phyloP scores from a whole-genome alignment of 805 yeast genomes.

The Ogataea nitratoaversa region DNA sequence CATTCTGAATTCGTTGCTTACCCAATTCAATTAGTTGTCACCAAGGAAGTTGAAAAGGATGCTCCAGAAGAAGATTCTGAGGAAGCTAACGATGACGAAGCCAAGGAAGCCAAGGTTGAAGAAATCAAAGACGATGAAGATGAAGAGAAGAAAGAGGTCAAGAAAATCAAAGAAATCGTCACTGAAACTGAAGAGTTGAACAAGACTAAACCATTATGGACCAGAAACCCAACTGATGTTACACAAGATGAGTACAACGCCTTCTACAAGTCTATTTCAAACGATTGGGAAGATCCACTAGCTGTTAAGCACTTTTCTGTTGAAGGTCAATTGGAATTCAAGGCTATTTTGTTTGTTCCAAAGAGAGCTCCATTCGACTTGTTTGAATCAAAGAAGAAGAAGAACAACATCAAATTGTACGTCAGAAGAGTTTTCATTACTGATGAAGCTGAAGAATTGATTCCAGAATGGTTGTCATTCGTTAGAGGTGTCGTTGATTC shows the following conservation, averaged over 20 bases:
- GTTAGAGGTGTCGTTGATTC: conserved; percentile 99
- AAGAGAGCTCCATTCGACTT: conserved; percentile 99
- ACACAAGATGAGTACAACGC: conserved; percentile 98
- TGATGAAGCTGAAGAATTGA: conserved; percentile 98
- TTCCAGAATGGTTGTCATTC: conserved; percentile 98
- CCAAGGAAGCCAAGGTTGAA: conserved; percentile 68
- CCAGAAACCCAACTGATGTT: conserved; percentile 97
- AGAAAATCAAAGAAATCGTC: conserved; percentile 88
- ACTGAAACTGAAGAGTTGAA: conserved; percentile 97
- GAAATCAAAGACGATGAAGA: conserved; percentile 72
- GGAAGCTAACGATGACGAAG: conserved; percentile 43
- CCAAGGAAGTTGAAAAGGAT: conserved; percentile 98
- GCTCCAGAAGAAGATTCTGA: conserved; percentile 79
- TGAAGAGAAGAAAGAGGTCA: conserved; percentile 69
- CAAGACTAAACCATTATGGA: conserved; percentile 99
- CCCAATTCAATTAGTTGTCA: conserved; percentile 97
- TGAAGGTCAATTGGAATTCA: conserved; percentile 99
- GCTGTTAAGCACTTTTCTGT: conserved; percentile 99
- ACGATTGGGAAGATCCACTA: conserved; percentile 99
- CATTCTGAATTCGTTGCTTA: conserved; percentile 99
- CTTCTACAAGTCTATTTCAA: conserved; percentile 97
- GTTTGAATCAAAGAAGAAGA: conserved; percentile 98
- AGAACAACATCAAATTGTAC: conserved; percentile 95
- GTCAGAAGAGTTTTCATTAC: conserved; percentile 99
- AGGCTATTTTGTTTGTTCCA: conserved; percentile 95